Percentiles rank a stretch among this genome's conserved stretches.
These are phyloP conservation scores for Penicillium janthinellum DNA, from an alignment of 2,329 filamentous ascomycete species.

Conservation along the genomic window DNA sequence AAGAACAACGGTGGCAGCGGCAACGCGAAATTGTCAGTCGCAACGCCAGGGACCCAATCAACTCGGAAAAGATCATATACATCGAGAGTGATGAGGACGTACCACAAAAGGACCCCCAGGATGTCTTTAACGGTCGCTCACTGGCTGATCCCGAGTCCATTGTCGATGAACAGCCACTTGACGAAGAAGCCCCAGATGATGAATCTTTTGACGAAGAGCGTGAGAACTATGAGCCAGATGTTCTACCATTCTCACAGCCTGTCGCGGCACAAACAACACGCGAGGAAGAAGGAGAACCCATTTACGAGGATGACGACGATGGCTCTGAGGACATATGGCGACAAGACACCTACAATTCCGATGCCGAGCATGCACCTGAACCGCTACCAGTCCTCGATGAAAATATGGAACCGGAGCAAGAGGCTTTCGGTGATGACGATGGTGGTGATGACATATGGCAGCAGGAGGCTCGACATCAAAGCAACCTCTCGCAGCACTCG, in stretches of 20 bases:
- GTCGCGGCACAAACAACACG: neutral
- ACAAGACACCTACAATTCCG: constrained; percentile 6
- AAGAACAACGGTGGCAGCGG: constrained; percentile 47
- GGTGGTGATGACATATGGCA: constrained; percentile 53
- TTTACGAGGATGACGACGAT: constrained; percentile 10
- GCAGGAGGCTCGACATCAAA: constrained; percentile 45
- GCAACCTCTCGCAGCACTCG: constrained; percentile 32
- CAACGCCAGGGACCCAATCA: constrained; percentile 45
- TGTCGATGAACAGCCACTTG: neutral
- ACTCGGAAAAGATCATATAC: constrained; percentile 47
- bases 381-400: neutral
- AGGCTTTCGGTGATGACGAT: constrained; percentile 30
- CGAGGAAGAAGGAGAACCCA: neutral
- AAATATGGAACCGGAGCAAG: constrained; percentile 17
- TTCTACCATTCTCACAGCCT: neutral
- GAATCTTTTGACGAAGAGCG: constrained; percentile 10
- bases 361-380: constrained; percentile 4
- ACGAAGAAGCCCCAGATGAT: constrained; percentile 8
- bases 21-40: constrained; percentile 49
- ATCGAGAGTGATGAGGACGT: constrained; percentile 44
- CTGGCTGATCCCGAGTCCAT: constrained; percentile 4
- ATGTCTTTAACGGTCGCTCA: constrained; percentile 1
- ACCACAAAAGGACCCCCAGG: constrained; percentile 15
- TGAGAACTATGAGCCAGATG: constrained; percentile 15
- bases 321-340: constrained; percentile 21